Conservation (phyloP, 2,329 filamentous ascomycete species). For the Fusarium clavum region DNA sequence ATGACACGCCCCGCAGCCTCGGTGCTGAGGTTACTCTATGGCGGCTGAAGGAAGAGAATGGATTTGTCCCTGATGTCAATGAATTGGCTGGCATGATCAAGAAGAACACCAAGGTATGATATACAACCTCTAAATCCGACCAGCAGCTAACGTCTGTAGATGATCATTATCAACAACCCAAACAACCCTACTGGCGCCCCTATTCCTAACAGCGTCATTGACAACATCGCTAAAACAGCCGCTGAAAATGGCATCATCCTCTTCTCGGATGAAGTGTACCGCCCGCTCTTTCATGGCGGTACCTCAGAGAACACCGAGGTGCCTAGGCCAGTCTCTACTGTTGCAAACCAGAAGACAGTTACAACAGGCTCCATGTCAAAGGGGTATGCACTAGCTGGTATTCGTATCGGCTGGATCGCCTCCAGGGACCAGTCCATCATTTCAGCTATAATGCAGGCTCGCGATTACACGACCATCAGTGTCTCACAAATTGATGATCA, state of each 20-base stretch:
- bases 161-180: slow-evolving; percentile 74
- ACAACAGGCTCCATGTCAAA: slow-evolving; percentile 87
- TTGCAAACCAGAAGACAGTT: slow-evolving; percentile 73
- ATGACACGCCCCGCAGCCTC: slow-evolving; percentile 77
- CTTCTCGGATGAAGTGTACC: slow-evolving; percentile 84
- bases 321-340: slow-evolving; percentile 65
- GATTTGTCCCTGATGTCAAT: slow-evolving; percentile 74
- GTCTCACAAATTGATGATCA: slow-evolving; percentile 84
- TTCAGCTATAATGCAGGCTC: slow-evolving; percentile 69
- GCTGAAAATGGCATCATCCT: slow-evolving; percentile 72
- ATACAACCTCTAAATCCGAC: neutral
- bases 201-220: slow-evolving; percentile 70
- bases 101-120: slow-evolving; percentile 73
- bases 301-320: slow-evolving; percentile 60
- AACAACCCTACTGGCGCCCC: slow-evolving; percentile 85
- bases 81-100: slow-evolving; percentile 74
- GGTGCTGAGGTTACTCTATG: slow-evolving; percentile 84
- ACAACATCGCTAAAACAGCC: slow-evolving; percentile 72
- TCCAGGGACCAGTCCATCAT: slow-evolving; percentile 72
- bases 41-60: slow-evolving; percentile 72
- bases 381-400: slow-evolving; percentile 83
- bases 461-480: slow-evolving; percentile 88
- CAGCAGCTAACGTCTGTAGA: slow-evolving; percentile 29
- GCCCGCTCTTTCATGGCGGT: slow-evolving; percentile 79
- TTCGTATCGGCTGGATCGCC: slow-evolving; percentile 86